A percentile compares a stretch with the other conserved stretches of the same genome.
phyloP scores from a whole-genome alignment of 176 grass and related monocot species.

The Musa troglodytarum region DNA sequence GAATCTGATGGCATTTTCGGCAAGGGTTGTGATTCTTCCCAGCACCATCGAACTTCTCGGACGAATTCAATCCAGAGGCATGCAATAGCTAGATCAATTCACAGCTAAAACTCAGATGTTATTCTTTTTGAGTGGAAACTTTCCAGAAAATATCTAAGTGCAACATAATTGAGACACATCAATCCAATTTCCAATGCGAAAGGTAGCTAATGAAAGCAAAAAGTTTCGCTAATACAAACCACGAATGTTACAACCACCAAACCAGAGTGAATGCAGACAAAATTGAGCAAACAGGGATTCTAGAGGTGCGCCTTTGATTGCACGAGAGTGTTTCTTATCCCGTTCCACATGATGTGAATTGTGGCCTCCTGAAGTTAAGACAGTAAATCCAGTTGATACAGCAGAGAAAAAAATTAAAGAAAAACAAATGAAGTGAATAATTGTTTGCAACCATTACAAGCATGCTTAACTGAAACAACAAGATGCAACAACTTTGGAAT shows the following conservation, averaged over 20 bases:
- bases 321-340: constrained; percentile 56
- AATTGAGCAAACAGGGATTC: constrained; percentile 89
- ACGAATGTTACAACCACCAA: constrained; percentile 90
- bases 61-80: constrained; percentile 97
- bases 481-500: too few relatives aligned
- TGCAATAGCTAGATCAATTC: constrained; percentile 53
- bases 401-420: constrained; percentile 1
- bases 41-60: constrained; percentile 94
- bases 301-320: constrained; percentile 80
- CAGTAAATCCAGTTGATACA: constrained; percentile 6
- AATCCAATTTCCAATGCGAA: constrained; percentile 4
- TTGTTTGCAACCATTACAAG: too few relatives aligned
- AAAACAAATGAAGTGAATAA: neutral
- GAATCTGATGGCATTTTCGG: constrained; percentile 63
- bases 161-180: neutral
- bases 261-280: constrained; percentile 90
- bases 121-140: constrained; percentile 4
- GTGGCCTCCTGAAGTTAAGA: constrained; percentile 39
- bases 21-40: constrained; percentile 83
- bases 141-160: constrained; percentile 5
- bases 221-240: constrained; percentile 33
- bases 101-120: neutral
- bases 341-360: constrained; percentile 28
- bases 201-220: constrained; percentile 4
- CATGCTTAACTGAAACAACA: too few relatives aligned